These are phyloP conservation scores for Kluyveromyces nonfermentans DNA, from an alignment of 805 yeast species.

Conservation along the genomic window DNA sequence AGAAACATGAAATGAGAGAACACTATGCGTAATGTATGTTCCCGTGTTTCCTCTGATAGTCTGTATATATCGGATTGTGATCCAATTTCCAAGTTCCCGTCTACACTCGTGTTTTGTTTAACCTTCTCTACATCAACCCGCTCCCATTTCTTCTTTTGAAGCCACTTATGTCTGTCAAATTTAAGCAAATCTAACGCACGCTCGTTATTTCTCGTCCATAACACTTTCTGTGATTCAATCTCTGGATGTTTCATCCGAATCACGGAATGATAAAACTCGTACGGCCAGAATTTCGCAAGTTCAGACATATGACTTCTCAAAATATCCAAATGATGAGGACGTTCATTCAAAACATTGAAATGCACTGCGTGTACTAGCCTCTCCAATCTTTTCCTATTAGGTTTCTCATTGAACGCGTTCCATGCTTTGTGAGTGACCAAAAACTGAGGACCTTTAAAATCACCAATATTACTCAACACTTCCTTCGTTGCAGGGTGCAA, in stretches of 20 bases:
- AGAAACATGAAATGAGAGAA: conserved; percentile 16
- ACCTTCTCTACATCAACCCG: background rate
- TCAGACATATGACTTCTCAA: conserved; percentile 10
- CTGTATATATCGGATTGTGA: background rate
- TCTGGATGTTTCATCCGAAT: conserved; percentile 11
- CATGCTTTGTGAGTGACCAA: background rate
- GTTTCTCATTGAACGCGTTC: background rate
- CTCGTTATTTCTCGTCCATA: conserved; percentile 11
- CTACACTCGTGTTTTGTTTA: background rate
- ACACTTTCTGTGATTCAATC: conserved; percentile 8
- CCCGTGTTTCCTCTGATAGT: conserved; percentile 5
- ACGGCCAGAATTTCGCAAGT: conserved; percentile 15
- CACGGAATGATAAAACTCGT: conserved; percentile 12
- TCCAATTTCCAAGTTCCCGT: background rate
- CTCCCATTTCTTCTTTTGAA: background rate
- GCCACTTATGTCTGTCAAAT: conserved; percentile 10
- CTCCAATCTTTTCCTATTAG: conserved; percentile 10
- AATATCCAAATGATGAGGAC: conserved; percentile 10
- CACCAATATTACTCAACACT: background rate
- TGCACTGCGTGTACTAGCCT: conserved; percentile 12
- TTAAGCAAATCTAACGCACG: conserved; percentile 8
- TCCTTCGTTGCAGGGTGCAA: conserved; percentile 1
- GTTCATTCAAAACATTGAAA: conserved; percentile 10
- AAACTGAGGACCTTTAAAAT: background rate
- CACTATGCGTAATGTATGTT: conserved; percentile 9